Evolutionary conservation across 352 stramenopile genomes (phyloP).

Genomic region (Pythium scleroteichum): DNA sequence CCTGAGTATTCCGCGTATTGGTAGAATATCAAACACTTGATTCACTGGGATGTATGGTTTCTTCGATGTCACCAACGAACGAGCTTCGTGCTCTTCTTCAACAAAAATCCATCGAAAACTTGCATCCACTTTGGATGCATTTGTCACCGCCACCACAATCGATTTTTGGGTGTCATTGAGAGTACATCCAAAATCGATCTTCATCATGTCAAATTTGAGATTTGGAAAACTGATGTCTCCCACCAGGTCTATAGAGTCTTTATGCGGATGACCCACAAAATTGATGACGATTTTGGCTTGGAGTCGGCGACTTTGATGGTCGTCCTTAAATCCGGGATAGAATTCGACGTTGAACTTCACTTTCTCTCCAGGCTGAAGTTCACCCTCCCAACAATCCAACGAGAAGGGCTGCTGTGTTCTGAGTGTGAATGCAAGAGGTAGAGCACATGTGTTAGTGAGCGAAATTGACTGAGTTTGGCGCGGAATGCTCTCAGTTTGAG

Average conservation of each 20-base stretch:
- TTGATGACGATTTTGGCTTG: conserved; percentile 82
- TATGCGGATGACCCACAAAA: conserved; percentile 91
- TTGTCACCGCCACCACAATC: conserved; percentile 83
- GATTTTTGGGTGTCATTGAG: conserved; percentile 95
- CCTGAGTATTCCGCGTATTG: conserved; percentile 84
- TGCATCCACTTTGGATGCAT: conserved; percentile 89
- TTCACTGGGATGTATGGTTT: conserved; percentile 91
- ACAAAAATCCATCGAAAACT: conserved; percentile 94
- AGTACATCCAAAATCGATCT: conserved; percentile 93
- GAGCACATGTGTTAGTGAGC: conserved; percentile 85
- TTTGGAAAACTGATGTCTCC: conserved; percentile 96
- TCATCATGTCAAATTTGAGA: conserved; percentile 87
- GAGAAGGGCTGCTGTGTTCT: conserved; percentile 90
- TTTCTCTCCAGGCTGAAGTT: conserved; percentile 76
- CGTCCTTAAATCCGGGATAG: conserved; percentile 92
- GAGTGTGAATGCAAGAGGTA: conserved; percentile 91
- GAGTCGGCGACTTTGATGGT: conserved; percentile 87
- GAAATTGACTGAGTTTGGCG: conserved; percentile 73
- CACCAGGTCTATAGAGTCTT: conserved; percentile 85
- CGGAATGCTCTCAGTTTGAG: conserved; percentile 54
- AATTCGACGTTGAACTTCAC: conserved; percentile 90
- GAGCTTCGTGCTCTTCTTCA: conserved; percentile 86
- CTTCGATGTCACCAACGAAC: conserved; percentile 54
- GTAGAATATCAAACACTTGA: conserved; percentile 95
- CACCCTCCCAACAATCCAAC: conserved; percentile 90